Base-by-base conservation (phyloP, 2,329 filamentous ascomycete genomes). In the Epichloe glyceriae region DNA sequence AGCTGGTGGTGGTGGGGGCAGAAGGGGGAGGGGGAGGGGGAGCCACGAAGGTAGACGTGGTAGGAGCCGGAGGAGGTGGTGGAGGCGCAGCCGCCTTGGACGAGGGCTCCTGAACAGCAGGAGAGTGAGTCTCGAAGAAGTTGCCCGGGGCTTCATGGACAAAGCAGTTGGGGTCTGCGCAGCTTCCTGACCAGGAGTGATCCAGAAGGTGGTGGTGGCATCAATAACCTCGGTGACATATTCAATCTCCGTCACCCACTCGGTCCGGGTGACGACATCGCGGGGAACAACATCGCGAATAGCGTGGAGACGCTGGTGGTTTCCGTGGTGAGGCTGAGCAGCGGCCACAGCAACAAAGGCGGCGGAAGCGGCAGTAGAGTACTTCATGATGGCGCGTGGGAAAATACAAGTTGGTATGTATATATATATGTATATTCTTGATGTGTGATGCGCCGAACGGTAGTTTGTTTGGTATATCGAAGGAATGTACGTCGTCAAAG, bases 231-330 rank as follows among this genome's bases (percentile, higher is more conserved):
- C 63, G 52, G 74, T 73, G 54, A 79, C 67, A 46, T 62, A 65
- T 55, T 61, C 71, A 3, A 69, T 70, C 57, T 74, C 70, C 6
- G 72, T 76, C 57, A 77, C 73, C 68, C 72, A 77, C 58, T 72
- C 71, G 49, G 70, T 70, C 58, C 73, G 69, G 41, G 73, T 75
- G 56, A 75, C 69, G 14, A 76, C 52, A 19, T 62, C 70, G 47
- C 66, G 65, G 55, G 64, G 64, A 53, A 56, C 46, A 17, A 47
- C 40, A 17, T 44, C 40, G 37, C 51, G 49, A 17, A 43, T 19
- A 35, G 37, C 47, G 30, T 70, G 68, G 53, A 67, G 66, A 53
- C 64, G 68, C 57, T 62, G 61, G 54, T 64, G 63, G 50, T 57
- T 56, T 57, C 68, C 66, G 57, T 61, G 66, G 55, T 69, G 71